Base-by-base conservation (phyloP, 192 early-diverging fungal species). In the Coemansia sp. region DNA sequence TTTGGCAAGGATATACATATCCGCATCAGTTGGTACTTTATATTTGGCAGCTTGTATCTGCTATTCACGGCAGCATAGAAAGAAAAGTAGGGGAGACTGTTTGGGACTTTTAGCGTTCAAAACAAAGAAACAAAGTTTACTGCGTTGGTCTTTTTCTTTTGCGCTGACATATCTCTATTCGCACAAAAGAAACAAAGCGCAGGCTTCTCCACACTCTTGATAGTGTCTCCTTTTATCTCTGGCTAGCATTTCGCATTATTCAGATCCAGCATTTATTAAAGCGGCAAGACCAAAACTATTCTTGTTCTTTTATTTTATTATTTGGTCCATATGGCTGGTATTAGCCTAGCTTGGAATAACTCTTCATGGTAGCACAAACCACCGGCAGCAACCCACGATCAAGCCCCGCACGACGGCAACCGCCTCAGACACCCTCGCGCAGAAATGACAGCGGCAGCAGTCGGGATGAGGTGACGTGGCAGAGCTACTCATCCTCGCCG, bases 31-130 rank as follows among this genome's bases (percentile, higher is more conserved):
- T 48, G 12, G 45, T 48, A 17, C 45, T 48, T 48, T 12, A 5
- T n/a, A 17, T 14, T 17, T 14, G 4, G 45, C 14, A 48, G 16
- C 45, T 41, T 17, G 17, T 17, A 0, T 48, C n/a, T n/a, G n/a
- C 45, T 58, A 29, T 37, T 39, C 31, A 41, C 37, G 26, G 23
- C 26, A 48, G 47, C 31, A 51, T 31, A 23, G 48, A 10, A 16
- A 49, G 37, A 23, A 55, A 56, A 56, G 54, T 56, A 56, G 54
- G 54, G 54, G 39, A 51, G 50, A 22, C 48, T 62, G 47, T 62
- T 62, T 62, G 48, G 43, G 27, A 22, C 31, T 61, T 43, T 59
- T 61, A 49, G 16, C 43, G n/a, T 59, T 45, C 41, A 59, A 59
- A 59, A 59, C 54, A 56, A 56, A 56, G 29, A 55, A 55, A 55